Evolutionary conservation across 2,329 filamentous ascomycete species (phyloP).

Genomic region (Tricladium varicosporioides): DNA sequence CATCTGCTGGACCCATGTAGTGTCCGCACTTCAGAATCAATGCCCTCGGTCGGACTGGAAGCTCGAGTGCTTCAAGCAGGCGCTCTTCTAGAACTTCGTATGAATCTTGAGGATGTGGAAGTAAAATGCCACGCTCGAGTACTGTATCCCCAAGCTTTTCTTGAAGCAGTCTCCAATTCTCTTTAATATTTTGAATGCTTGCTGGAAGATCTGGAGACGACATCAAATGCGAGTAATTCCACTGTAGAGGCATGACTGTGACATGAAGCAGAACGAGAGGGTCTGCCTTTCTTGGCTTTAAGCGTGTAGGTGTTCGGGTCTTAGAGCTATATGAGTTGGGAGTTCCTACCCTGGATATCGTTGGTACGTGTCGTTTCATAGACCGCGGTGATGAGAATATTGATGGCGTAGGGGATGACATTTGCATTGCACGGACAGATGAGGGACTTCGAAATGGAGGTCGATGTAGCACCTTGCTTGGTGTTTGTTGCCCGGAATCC

Average conservation of each 20-base stretch:
- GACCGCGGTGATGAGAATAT: slow-evolving; percentile 55
- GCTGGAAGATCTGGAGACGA: slow-evolving; percentile 44
- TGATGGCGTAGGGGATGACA: slow-evolving; percentile 64
- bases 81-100: slow-evolving; percentile 79
- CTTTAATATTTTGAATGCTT: slow-evolving; percentile 50
- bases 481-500: slow-evolving; percentile 38
- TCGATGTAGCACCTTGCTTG: slow-evolving; percentile 54
- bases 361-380: slow-evolving; percentile 45
- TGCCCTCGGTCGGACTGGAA: slow-evolving; percentile 62
- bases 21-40: slow-evolving; percentile 74
- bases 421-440: slow-evolving; percentile 68
- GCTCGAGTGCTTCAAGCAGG: slow-evolving; percentile 70
- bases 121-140: slow-evolving; percentile 68
- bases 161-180: slow-evolving; percentile 65
- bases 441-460: slow-evolving; percentile 69
- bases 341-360: slow-evolving; percentile 57
- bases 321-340: slow-evolving; percentile 38
- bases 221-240: slow-evolving; percentile 60
- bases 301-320: slow-evolving; percentile 51
- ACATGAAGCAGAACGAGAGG: slow-evolving; percentile 77
- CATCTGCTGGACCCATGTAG: slow-evolving; percentile 56
- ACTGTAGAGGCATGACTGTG: slow-evolving; percentile 68
- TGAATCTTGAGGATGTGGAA: slow-evolving; percentile 76
- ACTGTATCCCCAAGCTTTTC: slow-evolving; percentile 72
- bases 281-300: slow-evolving; percentile 53